These are phyloP conservation scores for Populus euphratica DNA, from an alignment of 345 rosid genomes.

Conservation along the genomic window DNA sequence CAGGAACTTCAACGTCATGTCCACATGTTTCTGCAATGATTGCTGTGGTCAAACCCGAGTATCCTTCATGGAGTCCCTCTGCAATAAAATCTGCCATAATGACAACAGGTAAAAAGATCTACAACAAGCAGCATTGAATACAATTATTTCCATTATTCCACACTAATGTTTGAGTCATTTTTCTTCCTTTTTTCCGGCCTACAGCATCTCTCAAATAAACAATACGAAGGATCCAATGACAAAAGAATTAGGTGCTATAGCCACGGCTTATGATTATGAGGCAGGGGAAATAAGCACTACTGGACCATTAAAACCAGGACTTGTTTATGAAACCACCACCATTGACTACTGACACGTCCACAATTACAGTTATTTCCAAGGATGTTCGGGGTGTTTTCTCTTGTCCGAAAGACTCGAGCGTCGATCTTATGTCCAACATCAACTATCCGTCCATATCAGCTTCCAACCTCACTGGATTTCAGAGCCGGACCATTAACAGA, in stretches of 20 bases:
- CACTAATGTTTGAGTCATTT: background rate
- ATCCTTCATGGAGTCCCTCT: conserved; percentile 62
- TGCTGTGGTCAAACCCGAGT: conserved; percentile 49
- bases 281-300: conserved; percentile 63
- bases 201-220: conserved; percentile 60
- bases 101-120: conserved; percentile 59
- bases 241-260: conserved; percentile 50
- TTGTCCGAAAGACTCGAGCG: conserved; percentile 49
- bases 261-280: conserved; percentile 62
- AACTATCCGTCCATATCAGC: conserved; percentile 77
- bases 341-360: conserved; percentile 44
- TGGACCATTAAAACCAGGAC: conserved; percentile 53
- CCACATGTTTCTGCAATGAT: conserved; percentile 75
- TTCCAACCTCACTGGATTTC: conserved; percentile 35
- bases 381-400: conserved; percentile 39
- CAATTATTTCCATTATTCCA: background rate
- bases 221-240: conserved; percentile 49
- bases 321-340: conserved; percentile 60
- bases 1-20: conserved; percentile 87
- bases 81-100: conserved; percentile 74
- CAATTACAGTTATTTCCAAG: conserved; percentile 41
- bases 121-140: background rate
- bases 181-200: background rate
- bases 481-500: conserved; percentile 40
- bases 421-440: conserved; percentile 49